phyloP scores from a whole-genome alignment of 2,329 filamentous ascomycete genomes.

The Massarina eburnea region DNA sequence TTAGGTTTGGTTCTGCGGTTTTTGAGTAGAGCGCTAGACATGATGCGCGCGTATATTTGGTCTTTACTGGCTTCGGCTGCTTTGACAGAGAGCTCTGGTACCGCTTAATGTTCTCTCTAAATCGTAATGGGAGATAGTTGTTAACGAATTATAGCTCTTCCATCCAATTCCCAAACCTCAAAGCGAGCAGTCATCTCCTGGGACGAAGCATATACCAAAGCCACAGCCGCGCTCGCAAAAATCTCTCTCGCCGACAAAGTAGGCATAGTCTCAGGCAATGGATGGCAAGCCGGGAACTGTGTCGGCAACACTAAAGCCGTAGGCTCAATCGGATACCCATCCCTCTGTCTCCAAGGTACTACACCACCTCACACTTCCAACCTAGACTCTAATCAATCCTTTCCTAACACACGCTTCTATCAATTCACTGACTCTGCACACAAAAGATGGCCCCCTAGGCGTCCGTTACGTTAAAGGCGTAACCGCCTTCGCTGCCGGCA shows the following conservation, averaged over 20 bases:
- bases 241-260: conserved; percentile 45
- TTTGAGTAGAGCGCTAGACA: conserved; percentile 6
- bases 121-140: no score
- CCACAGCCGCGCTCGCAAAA: conserved; percentile 42
- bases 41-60: conserved; percentile 28
- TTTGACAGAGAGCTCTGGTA: conserved; percentile 26
- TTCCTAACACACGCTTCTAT: not conserved
- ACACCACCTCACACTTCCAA: no score
- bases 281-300: conserved; percentile 38
- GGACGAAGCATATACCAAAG: conserved; percentile 45
- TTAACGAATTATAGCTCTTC: conserved; percentile 22
- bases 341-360: conserved; percentile 44
- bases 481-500: conserved; percentile 43
- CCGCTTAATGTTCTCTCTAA: not conserved
- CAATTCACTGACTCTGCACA: not conserved
- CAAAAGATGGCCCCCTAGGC: conserved; percentile 40
- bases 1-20: not conserved
- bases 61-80: conserved; percentile 25
- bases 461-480: conserved; percentile 41
- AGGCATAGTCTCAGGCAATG: conserved; percentile 41
- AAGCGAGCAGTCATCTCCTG: conserved; percentile 35
- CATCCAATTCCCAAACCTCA: conserved; percentile 14
- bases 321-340: conserved; percentile 39
- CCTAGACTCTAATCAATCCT: no score
- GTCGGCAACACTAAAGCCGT: conserved; percentile 41